Evolutionary conservation across 2,329 filamentous ascomycete species (phyloP).

Genomic region (Colletotrichum karsti): DNA sequence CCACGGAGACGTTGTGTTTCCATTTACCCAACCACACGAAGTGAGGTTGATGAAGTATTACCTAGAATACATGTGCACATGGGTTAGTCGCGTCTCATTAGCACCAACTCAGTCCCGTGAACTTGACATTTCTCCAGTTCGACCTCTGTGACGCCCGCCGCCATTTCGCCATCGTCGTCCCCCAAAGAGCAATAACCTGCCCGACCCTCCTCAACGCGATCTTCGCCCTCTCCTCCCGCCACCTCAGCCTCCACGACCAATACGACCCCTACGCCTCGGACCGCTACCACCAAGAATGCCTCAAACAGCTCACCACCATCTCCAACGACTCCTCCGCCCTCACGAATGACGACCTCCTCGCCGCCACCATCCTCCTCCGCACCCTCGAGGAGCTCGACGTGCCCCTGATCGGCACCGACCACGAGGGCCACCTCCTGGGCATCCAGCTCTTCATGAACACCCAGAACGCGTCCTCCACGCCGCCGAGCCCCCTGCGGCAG

Average conservation of each 20-base stretch:
- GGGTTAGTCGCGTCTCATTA: constrained; percentile 21
- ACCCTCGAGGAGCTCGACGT: constrained; percentile 61
- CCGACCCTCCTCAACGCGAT: constrained; percentile 62
- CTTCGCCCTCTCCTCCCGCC: constrained; percentile 61
- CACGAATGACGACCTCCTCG: constrained; percentile 60
- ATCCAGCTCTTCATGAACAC: constrained; percentile 56
- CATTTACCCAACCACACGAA: constrained; percentile 32
- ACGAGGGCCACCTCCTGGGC: constrained; percentile 54
- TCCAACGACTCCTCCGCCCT: constrained; percentile 46
- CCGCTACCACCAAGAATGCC: constrained; percentile 61
- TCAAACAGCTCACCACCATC: constrained; percentile 45
- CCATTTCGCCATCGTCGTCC: constrained; percentile 61
- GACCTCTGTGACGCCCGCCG: constrained; percentile 26
- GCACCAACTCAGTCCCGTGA: not conserved
- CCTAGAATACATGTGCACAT: constrained; percentile 38
- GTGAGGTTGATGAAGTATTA: constrained; percentile 38
- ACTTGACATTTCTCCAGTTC: not conserved
- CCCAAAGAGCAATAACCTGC: constrained; percentile 57
- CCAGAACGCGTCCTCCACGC: constrained; percentile 41
- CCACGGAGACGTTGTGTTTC: constrained; percentile 27
- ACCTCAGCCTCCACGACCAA: constrained; percentile 51
- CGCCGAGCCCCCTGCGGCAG: constrained; percentile 54
- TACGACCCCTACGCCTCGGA: constrained; percentile 59
- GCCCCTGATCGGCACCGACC: constrained; percentile 47
- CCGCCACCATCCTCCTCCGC: constrained; percentile 64